A percentile compares a stretch with the other conserved stretches of the same genome.
phyloP scores from a whole-genome alignment of 495 filamentous ascomycete genomes.

The Xylaria scruposa region DNA sequence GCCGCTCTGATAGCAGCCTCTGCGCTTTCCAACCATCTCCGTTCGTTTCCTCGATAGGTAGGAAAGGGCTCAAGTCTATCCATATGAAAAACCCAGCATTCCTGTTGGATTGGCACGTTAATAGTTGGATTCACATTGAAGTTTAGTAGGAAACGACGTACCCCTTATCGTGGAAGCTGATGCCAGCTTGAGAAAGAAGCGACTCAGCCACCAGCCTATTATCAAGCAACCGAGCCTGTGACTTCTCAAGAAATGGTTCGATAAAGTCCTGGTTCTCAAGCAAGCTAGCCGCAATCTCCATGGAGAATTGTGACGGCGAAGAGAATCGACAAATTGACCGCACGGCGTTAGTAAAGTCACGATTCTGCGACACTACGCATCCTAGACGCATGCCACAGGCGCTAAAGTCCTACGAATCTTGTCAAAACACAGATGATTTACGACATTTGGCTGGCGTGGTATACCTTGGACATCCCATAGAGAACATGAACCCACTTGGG shows the following conservation, averaged over 20 bases:
- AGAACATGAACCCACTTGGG: constrained; percentile 61
- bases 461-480: constrained; percentile 64
- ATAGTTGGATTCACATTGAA: neutral
- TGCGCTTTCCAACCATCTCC: constrained; percentile 34
- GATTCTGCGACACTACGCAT: constrained; percentile 58
- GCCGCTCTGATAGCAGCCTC: neutral
- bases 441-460: neutral
- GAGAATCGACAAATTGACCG: constrained; percentile 50
- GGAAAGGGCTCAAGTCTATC: constrained; percentile 55
- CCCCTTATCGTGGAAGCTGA: constrained; percentile 45
- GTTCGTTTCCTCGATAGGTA: constrained; percentile 31
- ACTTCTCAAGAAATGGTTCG: constrained; percentile 51
- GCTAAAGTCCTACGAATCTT: constrained; percentile 56
- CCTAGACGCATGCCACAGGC: constrained; percentile 63
- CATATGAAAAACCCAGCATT: constrained; percentile 69
- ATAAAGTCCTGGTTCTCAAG: constrained; percentile 58
- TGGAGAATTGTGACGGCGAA: constrained; percentile 52
- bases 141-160: neutral
- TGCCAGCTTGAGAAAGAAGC: constrained; percentile 47
- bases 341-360: constrained; percentile 49
- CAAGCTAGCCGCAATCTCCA: constrained; percentile 52
- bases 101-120: constrained; percentile 29
- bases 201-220: constrained; percentile 45
- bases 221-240: constrained; percentile 45
- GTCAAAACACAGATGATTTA: constrained; percentile 9